phyloP scores from a whole-genome alignment of 495 filamentous ascomycete genomes.

The Penicillium roqueforti region DNA sequence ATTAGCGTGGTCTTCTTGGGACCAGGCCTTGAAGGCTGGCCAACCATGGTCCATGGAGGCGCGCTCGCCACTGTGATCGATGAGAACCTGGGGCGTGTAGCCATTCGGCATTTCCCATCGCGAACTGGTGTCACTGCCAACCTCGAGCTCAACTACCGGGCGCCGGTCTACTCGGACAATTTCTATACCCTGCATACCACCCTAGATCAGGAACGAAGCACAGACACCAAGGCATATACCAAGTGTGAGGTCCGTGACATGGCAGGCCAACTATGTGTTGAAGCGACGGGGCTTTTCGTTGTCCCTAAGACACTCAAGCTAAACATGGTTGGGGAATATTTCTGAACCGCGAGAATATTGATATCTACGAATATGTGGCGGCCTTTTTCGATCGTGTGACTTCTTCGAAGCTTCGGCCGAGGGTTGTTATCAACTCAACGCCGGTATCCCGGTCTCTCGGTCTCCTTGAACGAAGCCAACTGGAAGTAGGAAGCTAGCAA shows the following conservation, averaged over 20 bases:
- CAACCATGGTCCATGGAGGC: constrained; percentile 74
- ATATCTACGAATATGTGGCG: background rate
- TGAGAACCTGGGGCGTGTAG: constrained; percentile 50
- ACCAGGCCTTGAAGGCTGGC: constrained; percentile 61
- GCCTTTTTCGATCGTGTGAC: background rate
- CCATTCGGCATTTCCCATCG: constrained; percentile 37
- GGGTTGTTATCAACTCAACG: background rate
- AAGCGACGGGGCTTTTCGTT: constrained; percentile 61
- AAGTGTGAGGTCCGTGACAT: constrained; percentile 50
- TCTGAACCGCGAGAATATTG: constrained; percentile 22
- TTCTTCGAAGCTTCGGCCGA: background rate
- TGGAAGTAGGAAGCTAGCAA: background rate
- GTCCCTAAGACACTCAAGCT: constrained; percentile 52
- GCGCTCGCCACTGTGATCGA: constrained; percentile 66
- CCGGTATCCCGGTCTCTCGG: background rate
- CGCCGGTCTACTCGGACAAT: constrained; percentile 50
- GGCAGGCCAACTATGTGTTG: constrained; percentile 50
- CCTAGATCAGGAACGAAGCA: constrained; percentile 44
- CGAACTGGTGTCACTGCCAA: constrained; percentile 59
- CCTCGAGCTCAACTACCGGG: constrained; percentile 60
- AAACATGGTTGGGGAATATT: constrained; percentile 39
- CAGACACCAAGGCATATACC: constrained; percentile 61
- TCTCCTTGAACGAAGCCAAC: background rate
- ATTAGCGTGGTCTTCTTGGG: constrained; percentile 63
- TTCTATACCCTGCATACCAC: constrained; percentile 62